Base-by-base conservation (phyloP, 495 filamentous ascomycete genomes). In the Cercophora samala region DNA sequence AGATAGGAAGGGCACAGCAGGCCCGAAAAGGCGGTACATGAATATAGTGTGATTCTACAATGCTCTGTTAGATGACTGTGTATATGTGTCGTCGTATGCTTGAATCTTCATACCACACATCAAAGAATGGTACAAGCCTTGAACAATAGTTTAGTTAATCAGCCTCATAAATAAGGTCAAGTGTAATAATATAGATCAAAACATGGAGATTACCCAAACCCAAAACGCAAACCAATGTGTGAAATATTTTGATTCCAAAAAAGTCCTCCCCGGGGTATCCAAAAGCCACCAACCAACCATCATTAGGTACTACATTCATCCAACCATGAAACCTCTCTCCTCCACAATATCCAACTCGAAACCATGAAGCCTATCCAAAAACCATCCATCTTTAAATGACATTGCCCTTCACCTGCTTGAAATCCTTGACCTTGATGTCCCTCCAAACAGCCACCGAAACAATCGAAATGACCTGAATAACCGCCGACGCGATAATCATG, bases 371-470 rank as follows among this genome's bases (percentile, higher is more conserved):
- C 8, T 17, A 5, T 46, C 18, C 60, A n/a, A 51, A n/a, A 26
- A 63, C 9, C 18, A 4, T 22, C 19, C 42, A n/a, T 71, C n/a
- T 29, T 29, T 29, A 73, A 6, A 73, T 29, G 4, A 73, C 72
- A 60, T 65, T 26, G 15, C 72, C 72, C 65, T 74, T 74, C 22
- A 68, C 66, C 64, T 83, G 79, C 74, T 85, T 83, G 62, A 82
- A 76, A 58, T 84, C 76, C 68, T 80, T 86, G 32, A 89, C 77
- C 66, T 83, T 83, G 65, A 88, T 84, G 65, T 89, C 82, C 58
- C 82, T 74, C 77, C 85, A 88, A 56, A 85, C 65, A 19, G 78
- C 52, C 18, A 85, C 79, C 62, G 72, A 78, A 8, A 78, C 74
- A 17, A 87, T 58, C 9, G 77, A 80, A n/a, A 88, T 32, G 15